Conservation (phyloP, 192 early-diverging fungal genomes). For the Mortierella claussenii region DNA sequence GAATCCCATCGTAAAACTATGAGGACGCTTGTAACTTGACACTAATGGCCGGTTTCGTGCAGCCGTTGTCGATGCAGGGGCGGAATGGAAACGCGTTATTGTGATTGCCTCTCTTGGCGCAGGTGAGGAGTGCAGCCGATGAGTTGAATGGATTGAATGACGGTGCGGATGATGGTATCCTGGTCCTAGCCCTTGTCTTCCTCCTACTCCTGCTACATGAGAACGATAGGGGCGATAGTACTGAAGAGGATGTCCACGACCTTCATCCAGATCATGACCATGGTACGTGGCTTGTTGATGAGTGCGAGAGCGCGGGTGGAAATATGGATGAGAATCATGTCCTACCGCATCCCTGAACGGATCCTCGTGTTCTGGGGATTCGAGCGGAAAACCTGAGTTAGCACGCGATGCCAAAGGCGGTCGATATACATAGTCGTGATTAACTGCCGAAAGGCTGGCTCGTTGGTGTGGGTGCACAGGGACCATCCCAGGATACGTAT, state of each 20-base stretch:
- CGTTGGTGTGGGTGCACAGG: background rate
- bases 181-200: too few species aligned
- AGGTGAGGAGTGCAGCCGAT: background rate
- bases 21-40: slow-evolving; percentile 19
- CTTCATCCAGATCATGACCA: too few species aligned
- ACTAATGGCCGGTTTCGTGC: background rate
- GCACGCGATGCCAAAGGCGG: too few species aligned
- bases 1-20: slow-evolving; percentile 13
- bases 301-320: too few species aligned
- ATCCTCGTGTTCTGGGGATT: background rate
- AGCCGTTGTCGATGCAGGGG: background rate
- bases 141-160: background rate
- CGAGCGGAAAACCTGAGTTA: background rate
- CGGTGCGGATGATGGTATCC: background rate
- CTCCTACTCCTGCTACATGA: too few species aligned
- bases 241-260: too few species aligned
- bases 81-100: background rate
- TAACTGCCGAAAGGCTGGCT: background rate
- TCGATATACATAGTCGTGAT: background rate
- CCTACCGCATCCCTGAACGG: slow-evolving; percentile 11
- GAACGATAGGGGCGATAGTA: too few species aligned
- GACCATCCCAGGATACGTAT: background rate
- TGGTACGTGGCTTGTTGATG: too few species aligned
- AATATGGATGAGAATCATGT: too few species aligned
- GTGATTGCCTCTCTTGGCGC: background rate